Base-by-base conservation (phyloP, 139 green algal species). In the Closterium sp. region DNA sequence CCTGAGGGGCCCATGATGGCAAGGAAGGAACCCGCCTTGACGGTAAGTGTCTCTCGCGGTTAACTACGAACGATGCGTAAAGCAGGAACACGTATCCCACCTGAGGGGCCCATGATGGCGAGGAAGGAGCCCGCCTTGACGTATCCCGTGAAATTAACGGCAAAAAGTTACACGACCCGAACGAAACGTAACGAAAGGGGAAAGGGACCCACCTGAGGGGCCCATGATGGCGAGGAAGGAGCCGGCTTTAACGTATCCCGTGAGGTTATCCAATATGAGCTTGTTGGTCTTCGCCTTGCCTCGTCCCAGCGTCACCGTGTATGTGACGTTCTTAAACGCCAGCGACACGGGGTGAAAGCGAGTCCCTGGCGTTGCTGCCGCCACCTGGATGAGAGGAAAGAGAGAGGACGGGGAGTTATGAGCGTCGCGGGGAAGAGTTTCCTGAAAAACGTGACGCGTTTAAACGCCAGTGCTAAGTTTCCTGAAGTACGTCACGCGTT, bases 181-280 rank as follows among this genome's bases (percentile, higher is more conserved):
- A 50, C 38, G 38, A 13, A 50, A 50, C 38, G 38, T 50, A 50
- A 13, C 38, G 38, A 50, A 79, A 79, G 62, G 62, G 62, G 19
- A 79, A 79, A 79, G 7, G 62, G 19, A 87, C 84, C 4, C 21
- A 93, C 91, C 91, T 70, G 88, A 88, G 31, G 91, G 91, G 28
- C 91, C 91, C 91, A 94, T 94, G 88, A 94, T 94, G 50, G 91
- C 91, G 24, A 94, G 79, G 2, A 94, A 94, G 7, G 91, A 38
- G 28, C 91, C 88, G 6, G 91, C 31, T 0, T 70, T 50, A 13
- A 94, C 62, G 28, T 94, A 92, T 19, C 91, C 91, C 21, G 29
- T 93, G 29, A 87, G 29, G 28, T 92, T 79, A 4, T 45, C 13
- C 24, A 94, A 3, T 19, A 94, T 79, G 9, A 89, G 29, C 88